These are phyloP conservation scores for Dinochytrium kinnereticum DNA, from an alignment of 371 early-diverging fungal genomes.

Conservation along the genomic window DNA sequence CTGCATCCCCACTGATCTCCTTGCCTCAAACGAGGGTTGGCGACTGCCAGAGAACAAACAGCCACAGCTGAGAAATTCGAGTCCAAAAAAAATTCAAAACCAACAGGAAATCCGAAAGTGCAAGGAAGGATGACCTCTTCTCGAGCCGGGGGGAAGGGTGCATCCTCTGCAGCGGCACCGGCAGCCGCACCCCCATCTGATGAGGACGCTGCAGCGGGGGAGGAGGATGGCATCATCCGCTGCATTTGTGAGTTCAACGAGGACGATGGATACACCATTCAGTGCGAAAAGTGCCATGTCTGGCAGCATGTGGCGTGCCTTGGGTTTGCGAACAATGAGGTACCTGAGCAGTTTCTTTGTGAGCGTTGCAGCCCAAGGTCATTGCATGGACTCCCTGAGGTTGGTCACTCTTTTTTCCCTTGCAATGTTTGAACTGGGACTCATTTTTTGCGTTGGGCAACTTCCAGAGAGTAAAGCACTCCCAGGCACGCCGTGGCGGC, in stretches of 20 bases:
- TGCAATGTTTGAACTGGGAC: background rate
- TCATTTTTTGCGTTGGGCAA: background rate
- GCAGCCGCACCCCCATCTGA: background rate
- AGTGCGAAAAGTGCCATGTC: constrained; percentile 91
- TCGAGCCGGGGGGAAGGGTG: constrained; percentile 4
- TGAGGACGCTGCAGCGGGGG: constrained; percentile 42
- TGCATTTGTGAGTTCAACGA: constrained; percentile 93
- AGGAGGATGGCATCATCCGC: constrained; percentile 87
- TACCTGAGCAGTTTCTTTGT: constrained; percentile 87
- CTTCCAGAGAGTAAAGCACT: constrained; percentile 2
- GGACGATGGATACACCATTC: constrained; percentile 98
- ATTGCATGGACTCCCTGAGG: constrained; percentile 47
- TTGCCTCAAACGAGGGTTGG: too few species aligned
- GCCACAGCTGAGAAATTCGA: too few species aligned
- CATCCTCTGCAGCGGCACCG: background rate
- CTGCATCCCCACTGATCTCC: too few species aligned
- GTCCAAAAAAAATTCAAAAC: too few species aligned
- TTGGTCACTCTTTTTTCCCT: constrained; percentile 1
- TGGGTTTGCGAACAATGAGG: constrained; percentile 63
- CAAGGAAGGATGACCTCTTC: background rate
- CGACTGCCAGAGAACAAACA: too few species aligned
- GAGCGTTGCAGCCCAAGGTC: constrained; percentile 75
- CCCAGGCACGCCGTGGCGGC: background rate
- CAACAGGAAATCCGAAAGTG: too few species aligned
- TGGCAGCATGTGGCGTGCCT: constrained; percentile 97